These are phyloP conservation scores for Dioscorea dumetorum DNA, from an alignment of 106 monocot genomes.

Conservation along the genomic window DNA sequence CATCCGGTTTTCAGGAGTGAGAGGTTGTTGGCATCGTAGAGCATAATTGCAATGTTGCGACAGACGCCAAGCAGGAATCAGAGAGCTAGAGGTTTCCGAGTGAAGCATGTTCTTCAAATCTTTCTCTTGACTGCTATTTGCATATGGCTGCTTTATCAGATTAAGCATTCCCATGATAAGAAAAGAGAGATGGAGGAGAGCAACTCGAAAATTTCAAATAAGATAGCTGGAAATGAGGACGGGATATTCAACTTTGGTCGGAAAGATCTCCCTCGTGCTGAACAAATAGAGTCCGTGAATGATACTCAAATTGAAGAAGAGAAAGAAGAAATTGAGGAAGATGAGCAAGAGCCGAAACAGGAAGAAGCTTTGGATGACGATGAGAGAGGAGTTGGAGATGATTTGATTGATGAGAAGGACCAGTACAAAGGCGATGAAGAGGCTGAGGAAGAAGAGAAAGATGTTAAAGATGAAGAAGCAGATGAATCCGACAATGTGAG, in stretches of 20 bases:
- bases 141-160: slow-evolving; percentile 82
- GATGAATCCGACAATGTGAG: slow-evolving; percentile 25
- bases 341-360: slow-evolving; percentile 25
- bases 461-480: slow-evolving; percentile 17
- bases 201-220: slow-evolving; percentile 13
- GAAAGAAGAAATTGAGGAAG: slow-evolving; percentile 26
- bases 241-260: slow-evolving; percentile 54
- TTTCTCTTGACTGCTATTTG: slow-evolving; percentile 55
- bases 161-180: slow-evolving; percentile 84
- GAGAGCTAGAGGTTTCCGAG: slow-evolving; percentile 65
- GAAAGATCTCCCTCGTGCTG: slow-evolving; percentile 41
- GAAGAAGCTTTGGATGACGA: slow-evolving; percentile 48
- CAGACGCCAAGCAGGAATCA: slow-evolving; percentile 61
- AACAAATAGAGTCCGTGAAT: slow-evolving; percentile 1
- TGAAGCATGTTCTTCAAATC: slow-evolving; percentile 71
- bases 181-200: slow-evolving; percentile 39
- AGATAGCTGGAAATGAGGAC: slow-evolving; percentile 9
- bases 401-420: slow-evolving; percentile 46
- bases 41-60: slow-evolving; percentile 40
- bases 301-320: slow-evolving; percentile 25
- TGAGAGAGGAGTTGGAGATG: slow-evolving; percentile 29
- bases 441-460: slow-evolving; percentile 31
- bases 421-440: slow-evolving; percentile 20
- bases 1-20: too few relatives aligned
- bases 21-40: background rate